Conservation (phyloP, 768 basidiomycete genomes). For the Fistulinella prunicolor region DNA sequence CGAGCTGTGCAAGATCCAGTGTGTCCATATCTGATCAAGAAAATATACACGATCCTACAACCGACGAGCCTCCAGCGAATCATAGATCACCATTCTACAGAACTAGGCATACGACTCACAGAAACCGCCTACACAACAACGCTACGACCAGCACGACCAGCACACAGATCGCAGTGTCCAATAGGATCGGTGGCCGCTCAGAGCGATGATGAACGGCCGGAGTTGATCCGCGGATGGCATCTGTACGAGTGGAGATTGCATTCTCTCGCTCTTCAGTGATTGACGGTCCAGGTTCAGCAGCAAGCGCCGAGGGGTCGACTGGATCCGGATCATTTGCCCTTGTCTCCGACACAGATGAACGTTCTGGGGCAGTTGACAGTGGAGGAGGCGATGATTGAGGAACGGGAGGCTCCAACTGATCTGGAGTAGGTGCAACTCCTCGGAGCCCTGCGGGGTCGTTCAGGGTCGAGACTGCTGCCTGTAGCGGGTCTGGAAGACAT, state of each 20-base stretch:
- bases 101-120: constrained; percentile 31
- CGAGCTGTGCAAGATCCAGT: constrained; percentile 15
- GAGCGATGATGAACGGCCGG: constrained; percentile 16
- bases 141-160: constrained; percentile 66
- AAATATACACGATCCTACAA: constrained; percentile 18
- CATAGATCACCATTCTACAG: constrained; percentile 20
- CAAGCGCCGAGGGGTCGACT: constrained; percentile 12
- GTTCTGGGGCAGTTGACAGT: constrained; percentile 17
- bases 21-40: constrained; percentile 1
- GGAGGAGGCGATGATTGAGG: constrained; percentile 13
- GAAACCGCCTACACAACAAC: constrained; percentile 59
- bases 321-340: constrained; percentile 17
- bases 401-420: constrained; percentile 17
- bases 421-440: constrained; percentile 21
- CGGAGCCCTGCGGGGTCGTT: constrained; percentile 15
- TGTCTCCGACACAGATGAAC: constrained; percentile 13
- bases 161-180: constrained; percentile 74
- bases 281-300: constrained; percentile 9
- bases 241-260: constrained; percentile 5
- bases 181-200: constrained; percentile 53
- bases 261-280: constrained; percentile 12
- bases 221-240: constrained; percentile 18
- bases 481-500: constrained; percentile 64
- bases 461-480: constrained; percentile 15
- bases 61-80: constrained; percentile 10